These are phyloP conservation scores for Cylindrodendrum hubeiense DNA, from an alignment of 2,329 filamentous ascomycete genomes.

Conservation along the genomic window DNA sequence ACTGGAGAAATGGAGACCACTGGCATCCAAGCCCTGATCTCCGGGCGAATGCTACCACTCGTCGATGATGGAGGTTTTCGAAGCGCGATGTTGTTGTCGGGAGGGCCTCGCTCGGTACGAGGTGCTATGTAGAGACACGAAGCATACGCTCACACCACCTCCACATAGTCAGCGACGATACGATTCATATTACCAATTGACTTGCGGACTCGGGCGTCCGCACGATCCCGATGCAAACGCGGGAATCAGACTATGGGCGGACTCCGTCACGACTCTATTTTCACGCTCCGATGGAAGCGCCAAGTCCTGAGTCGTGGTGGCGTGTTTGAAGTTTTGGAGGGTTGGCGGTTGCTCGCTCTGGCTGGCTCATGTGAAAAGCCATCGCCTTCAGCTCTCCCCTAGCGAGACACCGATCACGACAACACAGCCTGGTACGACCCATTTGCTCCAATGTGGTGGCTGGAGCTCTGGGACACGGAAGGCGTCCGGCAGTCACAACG, in stretches of 20 bases:
- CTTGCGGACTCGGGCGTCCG: not conserved
- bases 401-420: slow-evolving; percentile 7
- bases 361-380: slow-evolving; percentile 10
- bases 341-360: slow-evolving; percentile 3
- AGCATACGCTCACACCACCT: slow-evolving; percentile 7
- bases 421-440: too few species aligned
- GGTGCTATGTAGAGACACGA: slow-evolving; percentile 8
- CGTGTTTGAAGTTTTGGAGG: slow-evolving; percentile 1
- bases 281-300: slow-evolving; percentile 14
- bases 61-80: not conserved
- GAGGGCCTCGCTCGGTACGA: too few species aligned
- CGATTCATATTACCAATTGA: slow-evolving; percentile 2
- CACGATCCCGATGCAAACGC: not conserved
- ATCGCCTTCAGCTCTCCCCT: slow-evolving; percentile 15
- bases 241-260: not conserved
- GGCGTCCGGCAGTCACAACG: slow-evolving; percentile 17
- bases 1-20: not conserved
- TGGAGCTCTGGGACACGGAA: slow-evolving; percentile 16
- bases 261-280: slow-evolving; percentile 13
- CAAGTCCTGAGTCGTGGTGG: not conserved
- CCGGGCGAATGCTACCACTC: not conserved
- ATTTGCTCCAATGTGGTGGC: slow-evolving; percentile 10
- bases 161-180: slow-evolving; percentile 8
- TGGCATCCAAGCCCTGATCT: not conserved
- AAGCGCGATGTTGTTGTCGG: not conserved